phyloP scores from a whole-genome alignment of 1,284 basidiomycete genomes.

The Rhodotorula sp. region DNA sequence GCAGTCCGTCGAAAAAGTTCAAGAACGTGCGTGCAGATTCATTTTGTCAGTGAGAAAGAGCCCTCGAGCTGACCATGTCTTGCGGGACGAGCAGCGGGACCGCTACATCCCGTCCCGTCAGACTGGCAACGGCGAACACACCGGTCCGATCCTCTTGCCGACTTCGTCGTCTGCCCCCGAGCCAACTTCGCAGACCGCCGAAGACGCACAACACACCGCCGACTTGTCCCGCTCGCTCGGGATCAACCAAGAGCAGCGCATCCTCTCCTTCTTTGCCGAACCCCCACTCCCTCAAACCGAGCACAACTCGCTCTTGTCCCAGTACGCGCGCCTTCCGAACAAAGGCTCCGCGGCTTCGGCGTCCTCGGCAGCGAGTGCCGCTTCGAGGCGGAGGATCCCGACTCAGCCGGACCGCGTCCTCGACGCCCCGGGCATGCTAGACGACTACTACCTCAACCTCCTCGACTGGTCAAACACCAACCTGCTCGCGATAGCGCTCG shows the following conservation, averaged over 20 bases:
- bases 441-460: slow-evolving; percentile 97
- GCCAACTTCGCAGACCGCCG: slow-evolving; percentile 8
- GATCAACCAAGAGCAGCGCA: slow-evolving; percentile 50
- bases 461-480: slow-evolving; percentile 86
- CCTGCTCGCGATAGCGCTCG: slow-evolving; percentile 81
- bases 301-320: slow-evolving; percentile 43
- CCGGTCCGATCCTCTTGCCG: slow-evolving; percentile 38
- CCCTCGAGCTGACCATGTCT: neutral
- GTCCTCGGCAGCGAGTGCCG: slow-evolving; percentile 60
- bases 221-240: slow-evolving; percentile 44
- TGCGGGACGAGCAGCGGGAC: slow-evolving; percentile 20
- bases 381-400: slow-evolving; percentile 73
- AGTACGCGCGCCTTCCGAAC: slow-evolving; percentile 46
- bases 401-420: slow-evolving; percentile 84
- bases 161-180: slow-evolving; percentile 10
- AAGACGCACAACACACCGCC: slow-evolving; percentile 40
- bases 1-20: slow-evolving; percentile 36
- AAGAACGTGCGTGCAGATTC: slow-evolving; percentile 18
- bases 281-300: slow-evolving; percentile 48
- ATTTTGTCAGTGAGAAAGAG: neutral
- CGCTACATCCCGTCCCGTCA: slow-evolving; percentile 41
- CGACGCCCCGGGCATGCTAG: slow-evolving; percentile 90
- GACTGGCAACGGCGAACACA: slow-evolving; percentile 36
- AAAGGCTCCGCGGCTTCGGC: slow-evolving; percentile 49
- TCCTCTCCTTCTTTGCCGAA: slow-evolving; percentile 52